Evolutionary conservation across 2,329 filamentous ascomycete species (phyloP).

Genomic region (Colletotrichum caudatum): DNA sequence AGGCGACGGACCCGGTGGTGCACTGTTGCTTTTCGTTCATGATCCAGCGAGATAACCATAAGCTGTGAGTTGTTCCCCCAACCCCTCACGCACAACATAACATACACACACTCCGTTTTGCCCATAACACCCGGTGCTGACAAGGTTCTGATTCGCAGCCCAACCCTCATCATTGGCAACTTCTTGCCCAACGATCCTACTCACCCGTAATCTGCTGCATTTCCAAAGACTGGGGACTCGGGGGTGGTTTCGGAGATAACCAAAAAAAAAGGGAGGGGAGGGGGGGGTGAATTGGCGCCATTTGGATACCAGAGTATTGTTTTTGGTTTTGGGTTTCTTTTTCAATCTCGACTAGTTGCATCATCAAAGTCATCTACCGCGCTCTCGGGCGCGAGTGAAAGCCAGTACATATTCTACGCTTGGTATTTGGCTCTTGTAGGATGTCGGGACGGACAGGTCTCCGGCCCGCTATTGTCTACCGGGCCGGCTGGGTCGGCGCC

Average conservation of each 20-base stretch:
- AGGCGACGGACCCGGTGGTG: conserved; percentile 77
- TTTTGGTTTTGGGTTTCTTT: not conserved
- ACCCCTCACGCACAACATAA: no score
- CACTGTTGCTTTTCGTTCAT: conserved; percentile 98
- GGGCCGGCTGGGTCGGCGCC: not conserved
- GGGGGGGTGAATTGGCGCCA: conserved; percentile 34
- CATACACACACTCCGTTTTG: not conserved
- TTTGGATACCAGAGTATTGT: conserved; percentile 40
- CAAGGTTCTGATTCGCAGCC: conserved; percentile 64
- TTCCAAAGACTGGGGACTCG: conserved; percentile 44
- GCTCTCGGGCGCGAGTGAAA: not conserved
- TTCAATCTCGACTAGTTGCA: not conserved
- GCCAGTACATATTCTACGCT: not conserved
- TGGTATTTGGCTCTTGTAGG: not conserved
- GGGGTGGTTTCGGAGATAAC: conserved; percentile 1
- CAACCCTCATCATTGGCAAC: conserved; percentile 94
- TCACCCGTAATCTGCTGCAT: conserved; percentile 51
- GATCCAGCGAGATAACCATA: conserved; percentile 92
- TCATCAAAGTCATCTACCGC: not conserved
- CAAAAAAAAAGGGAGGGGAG: no score
- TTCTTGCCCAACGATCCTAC: conserved; percentile 86
- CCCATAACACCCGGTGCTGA: conserved; percentile 48
- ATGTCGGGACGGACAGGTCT: not conserved
- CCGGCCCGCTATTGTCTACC: not conserved
- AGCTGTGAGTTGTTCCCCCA: conserved; percentile 78